These are phyloP conservation scores for Dipteronia sinensis DNA, from an alignment of 345 rosid species.

Conservation along the genomic window DNA sequence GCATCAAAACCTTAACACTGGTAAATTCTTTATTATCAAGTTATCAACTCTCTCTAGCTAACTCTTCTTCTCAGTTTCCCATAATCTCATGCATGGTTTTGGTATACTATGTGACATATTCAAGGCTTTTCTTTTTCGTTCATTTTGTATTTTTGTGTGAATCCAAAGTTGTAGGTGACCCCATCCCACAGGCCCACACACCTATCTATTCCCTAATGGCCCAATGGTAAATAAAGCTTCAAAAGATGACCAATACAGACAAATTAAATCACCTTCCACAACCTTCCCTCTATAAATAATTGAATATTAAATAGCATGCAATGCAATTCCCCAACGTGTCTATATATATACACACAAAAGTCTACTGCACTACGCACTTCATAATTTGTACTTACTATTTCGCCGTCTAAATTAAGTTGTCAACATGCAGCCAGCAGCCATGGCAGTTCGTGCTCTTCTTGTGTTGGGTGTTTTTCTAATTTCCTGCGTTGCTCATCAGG, in stretches of 20 bases:
- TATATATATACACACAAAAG: no score
- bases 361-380: neutral
- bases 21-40: no score
- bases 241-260: neutral
- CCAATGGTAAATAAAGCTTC: neutral
- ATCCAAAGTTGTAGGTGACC: neutral
- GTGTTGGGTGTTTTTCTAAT: constrained; percentile 18
- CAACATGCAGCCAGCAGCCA: constrained; percentile 5
- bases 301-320: constrained; percentile 27
- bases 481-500: neutral
- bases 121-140: no score
- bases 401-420: neutral
- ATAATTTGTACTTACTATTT: neutral
- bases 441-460: constrained; percentile 26
- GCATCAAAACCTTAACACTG: no score
- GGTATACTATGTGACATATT: no score
- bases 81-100: no score
- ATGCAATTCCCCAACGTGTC: neutral
- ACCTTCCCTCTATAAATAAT: no score
- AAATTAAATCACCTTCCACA: no score
- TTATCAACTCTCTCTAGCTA: no score
- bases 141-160: neutral
- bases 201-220: neutral
- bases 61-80: no score
- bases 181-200: neutral